Evolutionary conservation across 805 yeast genomes (phyloP).

Genomic region (Schwanniomyces vanrijiae): DNA sequence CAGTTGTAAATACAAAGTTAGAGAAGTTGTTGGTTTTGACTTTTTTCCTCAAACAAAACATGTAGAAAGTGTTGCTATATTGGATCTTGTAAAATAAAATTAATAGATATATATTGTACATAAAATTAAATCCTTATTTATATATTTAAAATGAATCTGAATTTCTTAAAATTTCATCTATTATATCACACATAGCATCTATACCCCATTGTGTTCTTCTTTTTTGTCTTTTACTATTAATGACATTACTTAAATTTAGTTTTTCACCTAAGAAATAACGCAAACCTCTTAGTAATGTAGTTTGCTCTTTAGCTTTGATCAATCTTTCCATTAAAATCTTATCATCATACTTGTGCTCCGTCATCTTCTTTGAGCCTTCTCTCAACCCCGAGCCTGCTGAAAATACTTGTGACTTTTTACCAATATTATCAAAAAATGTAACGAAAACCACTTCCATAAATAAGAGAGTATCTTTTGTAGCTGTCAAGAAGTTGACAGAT

Average conservation of each 20-base stretch:
- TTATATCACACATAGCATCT: slow-evolving; percentile 51
- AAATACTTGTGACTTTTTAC: slow-evolving; percentile 57
- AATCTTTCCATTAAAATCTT: slow-evolving; percentile 48
- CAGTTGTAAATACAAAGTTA: slow-evolving; percentile 16
- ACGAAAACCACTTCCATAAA: slow-evolving; percentile 76
- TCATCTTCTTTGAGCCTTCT: slow-evolving; percentile 21
- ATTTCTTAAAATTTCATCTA: slow-evolving; percentile 40
- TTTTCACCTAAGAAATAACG: slow-evolving; percentile 56
- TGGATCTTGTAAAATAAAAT: slow-evolving; percentile 19
- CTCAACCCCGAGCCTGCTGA: slow-evolving; percentile 45
- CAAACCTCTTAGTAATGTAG: slow-evolving; percentile 62
- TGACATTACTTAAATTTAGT: slow-evolving; percentile 45
- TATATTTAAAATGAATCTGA: neutral
- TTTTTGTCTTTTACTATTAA: slow-evolving; percentile 54
- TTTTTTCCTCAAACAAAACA: slow-evolving; percentile 60
- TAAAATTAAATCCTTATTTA: neutral
- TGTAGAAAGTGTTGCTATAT: slow-evolving; percentile 54
- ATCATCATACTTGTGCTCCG: slow-evolving; percentile 46
- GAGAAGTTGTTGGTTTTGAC: slow-evolving; percentile 40
- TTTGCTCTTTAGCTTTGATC: slow-evolving; percentile 57
- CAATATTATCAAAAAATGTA: slow-evolving; percentile 63
- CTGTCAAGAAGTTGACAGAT: slow-evolving; percentile 70
- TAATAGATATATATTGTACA: slow-evolving; percentile 1
- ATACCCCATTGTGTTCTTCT: slow-evolving; percentile 69
- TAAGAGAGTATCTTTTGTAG: slow-evolving; percentile 59